Evolutionary conservation across 2,329 filamentous ascomycete genomes (phyloP).

Genomic region (Thielaviopsis ethacetica): DNA sequence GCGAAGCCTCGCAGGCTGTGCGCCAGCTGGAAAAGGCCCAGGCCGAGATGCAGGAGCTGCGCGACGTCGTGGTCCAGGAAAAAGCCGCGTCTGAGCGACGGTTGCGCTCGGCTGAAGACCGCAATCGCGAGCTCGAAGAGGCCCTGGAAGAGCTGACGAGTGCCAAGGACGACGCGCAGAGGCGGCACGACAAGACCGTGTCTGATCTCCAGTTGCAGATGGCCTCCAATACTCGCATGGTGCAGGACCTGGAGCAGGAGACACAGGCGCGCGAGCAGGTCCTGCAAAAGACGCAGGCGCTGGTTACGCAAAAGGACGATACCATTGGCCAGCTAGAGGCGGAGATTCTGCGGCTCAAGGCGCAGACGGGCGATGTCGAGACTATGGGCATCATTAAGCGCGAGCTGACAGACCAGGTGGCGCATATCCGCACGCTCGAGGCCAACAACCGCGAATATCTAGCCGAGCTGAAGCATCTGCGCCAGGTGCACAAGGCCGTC

Average conservation of each 20-base stretch:
- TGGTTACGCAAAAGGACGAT: constrained; percentile 50
- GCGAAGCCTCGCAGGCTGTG: constrained; percentile 31
- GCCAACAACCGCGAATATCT: constrained; percentile 63
- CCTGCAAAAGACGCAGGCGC: constrained; percentile 46
- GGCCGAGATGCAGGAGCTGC: constrained; percentile 34
- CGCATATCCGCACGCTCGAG: constrained; percentile 78
- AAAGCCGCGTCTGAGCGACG: constrained; percentile 52
- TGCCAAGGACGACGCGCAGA: constrained; percentile 52
- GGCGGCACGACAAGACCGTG: constrained; percentile 38
- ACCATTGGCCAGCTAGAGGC: constrained; percentile 63
- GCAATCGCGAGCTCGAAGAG: constrained; percentile 58
- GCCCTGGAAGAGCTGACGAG: constrained; percentile 57
- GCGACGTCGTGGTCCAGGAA: constrained; percentile 33
- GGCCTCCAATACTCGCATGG: constrained; percentile 26
- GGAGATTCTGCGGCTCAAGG: constrained; percentile 69
- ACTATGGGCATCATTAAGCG: constrained; percentile 71
- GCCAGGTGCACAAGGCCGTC: constrained; percentile 70
- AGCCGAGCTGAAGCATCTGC: constrained; percentile 63
- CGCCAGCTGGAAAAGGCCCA: constrained; percentile 33
- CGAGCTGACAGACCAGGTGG: constrained; percentile 79
- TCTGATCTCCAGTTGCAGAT: constrained; percentile 38
- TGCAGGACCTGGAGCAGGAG: constrained; percentile 45
- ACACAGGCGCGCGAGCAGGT: constrained; percentile 36
- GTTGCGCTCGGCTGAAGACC: constrained; percentile 54
- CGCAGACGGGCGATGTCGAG: constrained; percentile 73